Evolutionary conservation across 2,329 filamentous ascomycete genomes (phyloP).

Genomic region (Alternaria burnsii): DNA sequence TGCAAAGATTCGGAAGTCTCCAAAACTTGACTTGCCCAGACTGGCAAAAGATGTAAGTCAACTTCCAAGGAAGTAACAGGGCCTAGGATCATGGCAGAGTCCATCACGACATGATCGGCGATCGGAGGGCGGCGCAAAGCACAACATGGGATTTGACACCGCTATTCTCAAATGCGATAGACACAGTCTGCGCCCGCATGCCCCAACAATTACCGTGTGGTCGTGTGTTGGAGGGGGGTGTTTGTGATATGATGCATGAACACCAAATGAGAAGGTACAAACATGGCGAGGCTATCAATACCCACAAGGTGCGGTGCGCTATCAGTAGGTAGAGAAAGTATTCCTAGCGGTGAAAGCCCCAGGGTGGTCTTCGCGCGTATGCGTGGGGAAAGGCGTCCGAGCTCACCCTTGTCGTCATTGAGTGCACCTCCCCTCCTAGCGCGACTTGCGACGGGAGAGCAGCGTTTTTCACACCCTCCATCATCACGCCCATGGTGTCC

Average conservation of each 20-base stretch:
- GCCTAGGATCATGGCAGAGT: constrained; percentile 1
- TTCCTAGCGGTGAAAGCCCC: constrained; percentile 26
- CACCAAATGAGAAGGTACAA: background rate
- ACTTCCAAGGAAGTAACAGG: background rate
- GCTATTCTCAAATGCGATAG: constrained; percentile 16
- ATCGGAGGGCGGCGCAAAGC: constrained; percentile 9
- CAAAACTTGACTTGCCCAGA: background rate
- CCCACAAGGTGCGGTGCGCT: constrained; percentile 16
- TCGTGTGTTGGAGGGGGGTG: background rate
- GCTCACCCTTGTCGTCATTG: constrained; percentile 25
- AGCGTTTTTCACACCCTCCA: constrained; percentile 10
- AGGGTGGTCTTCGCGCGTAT: background rate
- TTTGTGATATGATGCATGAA: background rate
- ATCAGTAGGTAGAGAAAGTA: constrained; percentile 16
- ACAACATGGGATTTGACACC: constrained; percentile 18
- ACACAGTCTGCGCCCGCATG: background rate
- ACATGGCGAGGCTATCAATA: background rate
- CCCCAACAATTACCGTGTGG: background rate
- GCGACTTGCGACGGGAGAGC: constrained; percentile 3
- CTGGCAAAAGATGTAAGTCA: background rate
- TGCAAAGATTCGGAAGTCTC: background rate
- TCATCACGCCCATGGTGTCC: constrained; percentile 1
- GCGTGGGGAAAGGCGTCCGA: constrained; percentile 4
- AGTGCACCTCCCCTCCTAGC: constrained; percentile 12
- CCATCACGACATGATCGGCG: constrained; percentile 12